Percentiles rank a stretch among this genome's conserved stretches.
These are phyloP conservation scores for Ceratobasidium papillatum DNA, from an alignment of 1,284 basidiomycete genomes.

Conservation along the genomic window DNA sequence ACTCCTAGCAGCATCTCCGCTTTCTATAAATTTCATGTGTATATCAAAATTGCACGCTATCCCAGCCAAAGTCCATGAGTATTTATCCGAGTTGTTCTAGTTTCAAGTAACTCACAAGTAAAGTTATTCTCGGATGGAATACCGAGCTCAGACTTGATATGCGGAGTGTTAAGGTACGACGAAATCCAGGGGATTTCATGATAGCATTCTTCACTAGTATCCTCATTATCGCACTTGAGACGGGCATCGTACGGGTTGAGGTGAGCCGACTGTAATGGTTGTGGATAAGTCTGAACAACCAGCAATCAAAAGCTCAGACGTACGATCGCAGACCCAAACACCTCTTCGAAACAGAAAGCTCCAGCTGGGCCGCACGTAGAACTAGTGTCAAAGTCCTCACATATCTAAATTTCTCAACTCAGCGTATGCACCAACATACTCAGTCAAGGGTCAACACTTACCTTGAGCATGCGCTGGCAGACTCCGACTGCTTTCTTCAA, in stretches of 20 bases:
- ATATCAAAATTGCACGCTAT: constrained; percentile 58
- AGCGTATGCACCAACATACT: neutral
- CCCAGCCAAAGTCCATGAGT: constrained; percentile 55
- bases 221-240: constrained; percentile 58
- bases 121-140: constrained; percentile 51
- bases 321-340: neutral
- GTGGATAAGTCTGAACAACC: constrained; percentile 56
- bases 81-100: too few relatives aligned
- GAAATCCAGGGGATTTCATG: constrained; percentile 61
- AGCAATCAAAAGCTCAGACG: neutral
- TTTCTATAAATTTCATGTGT: constrained; percentile 54
- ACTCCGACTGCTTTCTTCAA: constrained; percentile 48
- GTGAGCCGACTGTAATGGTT: constrained; percentile 56
- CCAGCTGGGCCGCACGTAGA: constrained; percentile 60
- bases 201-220: constrained; percentile 56
- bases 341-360: constrained; percentile 43
- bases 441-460: neutral
- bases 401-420: constrained; percentile 10
- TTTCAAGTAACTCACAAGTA: neutral
- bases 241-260: constrained; percentile 60
- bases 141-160: constrained; percentile 60
- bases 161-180: constrained; percentile 56
- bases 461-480: constrained; percentile 48
- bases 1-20: constrained; percentile 61
- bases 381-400: constrained; percentile 53